Conservation (phyloP, 768 basidiomycete genomes). For the Neoboletus magnificus region DNA sequence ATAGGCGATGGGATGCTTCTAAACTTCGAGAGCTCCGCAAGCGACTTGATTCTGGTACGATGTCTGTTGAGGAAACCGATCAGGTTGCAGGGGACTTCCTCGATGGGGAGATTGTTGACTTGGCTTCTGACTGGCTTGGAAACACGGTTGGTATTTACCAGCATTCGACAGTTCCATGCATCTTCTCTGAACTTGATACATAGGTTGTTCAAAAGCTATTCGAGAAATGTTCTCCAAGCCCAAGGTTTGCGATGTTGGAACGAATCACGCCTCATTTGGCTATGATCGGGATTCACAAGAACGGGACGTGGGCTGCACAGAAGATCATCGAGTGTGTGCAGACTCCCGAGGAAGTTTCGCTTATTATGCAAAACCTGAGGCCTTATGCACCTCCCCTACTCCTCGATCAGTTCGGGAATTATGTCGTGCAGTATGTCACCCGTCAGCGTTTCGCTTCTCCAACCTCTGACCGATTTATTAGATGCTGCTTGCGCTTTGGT, state of each 20-base stretch:
- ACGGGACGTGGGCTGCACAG: slow-evolving; percentile 99
- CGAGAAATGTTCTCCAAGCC: slow-evolving; percentile 75
- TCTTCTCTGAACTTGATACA: slow-evolving; percentile 5
- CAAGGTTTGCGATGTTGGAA: slow-evolving; percentile 89
- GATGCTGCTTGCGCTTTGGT: slow-evolving; percentile 89
- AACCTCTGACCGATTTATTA: slow-evolving; percentile 28
- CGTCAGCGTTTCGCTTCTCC: background rate
- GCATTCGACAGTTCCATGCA: background rate
- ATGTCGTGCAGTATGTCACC: slow-evolving; percentile 79
- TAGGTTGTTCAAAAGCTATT: slow-evolving; percentile 97
- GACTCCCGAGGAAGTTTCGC: slow-evolving; percentile 77
- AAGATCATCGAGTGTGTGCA: slow-evolving; percentile 97
- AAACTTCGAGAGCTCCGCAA: slow-evolving; percentile 93
- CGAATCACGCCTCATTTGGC: slow-evolving; percentile 91
- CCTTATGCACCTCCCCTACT: slow-evolving; percentile 92
- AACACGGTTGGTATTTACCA: slow-evolving; percentile 56
- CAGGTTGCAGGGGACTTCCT: slow-evolving; percentile 86
- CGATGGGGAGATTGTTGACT: slow-evolving; percentile 91
- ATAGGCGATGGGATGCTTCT: slow-evolving; percentile 90
- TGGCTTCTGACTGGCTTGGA: slow-evolving; percentile 97
- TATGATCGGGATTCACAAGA: slow-evolving; percentile 98
- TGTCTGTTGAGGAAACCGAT: slow-evolving; percentile 84
- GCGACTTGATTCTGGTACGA: slow-evolving; percentile 85
- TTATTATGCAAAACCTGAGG: slow-evolving; percentile 83
- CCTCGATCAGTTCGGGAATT: slow-evolving; percentile 91